Conservation (phyloP, 202 grass and related monocot genomes). For the Panicum hallii region DNA sequence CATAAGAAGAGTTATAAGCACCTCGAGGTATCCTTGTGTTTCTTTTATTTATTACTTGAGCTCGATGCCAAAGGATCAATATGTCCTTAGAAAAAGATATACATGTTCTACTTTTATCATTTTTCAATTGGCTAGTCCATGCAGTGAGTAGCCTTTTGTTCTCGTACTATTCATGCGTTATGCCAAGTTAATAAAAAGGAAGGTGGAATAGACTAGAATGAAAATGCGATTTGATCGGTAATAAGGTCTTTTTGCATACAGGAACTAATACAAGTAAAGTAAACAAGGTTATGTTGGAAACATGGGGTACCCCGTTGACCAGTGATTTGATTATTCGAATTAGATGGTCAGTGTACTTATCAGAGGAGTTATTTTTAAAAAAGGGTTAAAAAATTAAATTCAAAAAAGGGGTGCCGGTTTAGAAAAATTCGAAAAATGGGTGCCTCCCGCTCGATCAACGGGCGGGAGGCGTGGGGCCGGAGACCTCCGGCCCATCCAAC, state of each 20-base stretch:
- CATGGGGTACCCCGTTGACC: not conserved
- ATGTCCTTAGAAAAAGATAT: not conserved
- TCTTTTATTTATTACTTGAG: not conserved
- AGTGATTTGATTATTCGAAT: not conserved
- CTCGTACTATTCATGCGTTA: not conserved
- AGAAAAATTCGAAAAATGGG: too few species aligned
- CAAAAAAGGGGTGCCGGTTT: too few species aligned
- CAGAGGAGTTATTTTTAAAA: too few species aligned
- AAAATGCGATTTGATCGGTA: too few species aligned
- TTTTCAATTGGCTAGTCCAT: not conserved
- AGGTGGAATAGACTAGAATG: not conserved
- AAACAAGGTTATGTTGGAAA: not conserved
- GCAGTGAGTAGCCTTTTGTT: not conserved
- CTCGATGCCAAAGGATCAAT: not conserved
- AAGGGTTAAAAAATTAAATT: too few species aligned
- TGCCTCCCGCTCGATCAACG: too few species aligned
- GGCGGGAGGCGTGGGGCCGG: too few species aligned
- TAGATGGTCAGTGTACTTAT: not conserved
- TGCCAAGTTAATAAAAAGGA: not conserved
- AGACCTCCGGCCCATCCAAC: too few species aligned
- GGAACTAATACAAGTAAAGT: not conserved
- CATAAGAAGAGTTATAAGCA: not conserved
- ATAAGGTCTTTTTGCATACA: too few species aligned
- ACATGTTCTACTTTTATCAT: not conserved
- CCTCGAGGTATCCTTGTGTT: not conserved